A percentile compares a stretch with the other conserved stretches of the same genome.
Evolutionary conservation across 306 rosid species (phyloP).

Genomic region (Vicia faba): DNA sequence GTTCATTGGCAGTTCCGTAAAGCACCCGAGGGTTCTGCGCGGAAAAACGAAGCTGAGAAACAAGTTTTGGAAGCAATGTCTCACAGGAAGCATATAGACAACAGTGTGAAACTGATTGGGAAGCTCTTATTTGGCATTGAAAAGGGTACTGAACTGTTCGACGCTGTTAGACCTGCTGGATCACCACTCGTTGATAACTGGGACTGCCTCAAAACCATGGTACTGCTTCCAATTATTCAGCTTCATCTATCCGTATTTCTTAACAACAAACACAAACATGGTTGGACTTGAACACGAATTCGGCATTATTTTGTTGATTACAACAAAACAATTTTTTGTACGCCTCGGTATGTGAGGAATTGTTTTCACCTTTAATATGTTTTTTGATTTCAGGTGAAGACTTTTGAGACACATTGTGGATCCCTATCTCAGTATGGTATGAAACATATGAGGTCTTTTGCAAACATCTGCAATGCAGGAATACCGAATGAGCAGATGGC

Average conservation of each 20-base stretch:
- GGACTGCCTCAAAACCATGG: conserved; percentile 79
- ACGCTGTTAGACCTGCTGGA: conserved; percentile 60
- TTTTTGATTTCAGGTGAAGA: conserved; percentile 63
- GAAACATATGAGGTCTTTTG: conserved; percentile 94
- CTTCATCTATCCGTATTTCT: conserved; percentile 1
- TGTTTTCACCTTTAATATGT: neutral
- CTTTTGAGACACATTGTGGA: conserved; percentile 90
- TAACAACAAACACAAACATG: too few species aligned
- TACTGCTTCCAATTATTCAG: conserved; percentile 34
- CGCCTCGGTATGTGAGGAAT: neutral
- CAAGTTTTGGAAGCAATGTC: conserved; percentile 86
- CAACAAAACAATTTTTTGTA: too few species aligned
- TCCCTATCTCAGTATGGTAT: conserved; percentile 92
- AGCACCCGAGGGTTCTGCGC: conserved; percentile 80
- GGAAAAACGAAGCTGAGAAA: conserved; percentile 76
- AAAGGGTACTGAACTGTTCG: conserved; percentile 71
- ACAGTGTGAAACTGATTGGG: conserved; percentile 70
- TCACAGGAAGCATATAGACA: conserved; percentile 81
- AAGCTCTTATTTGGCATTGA: conserved; percentile 80
- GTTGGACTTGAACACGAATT: too few species aligned
- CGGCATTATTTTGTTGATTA: too few species aligned
- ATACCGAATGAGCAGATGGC: conserved; percentile 65
- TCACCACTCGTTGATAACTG: conserved; percentile 84
- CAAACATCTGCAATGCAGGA: conserved; percentile 89
- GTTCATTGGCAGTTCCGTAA: conserved; percentile 64